phyloP scores from a whole-genome alignment of 2,329 filamentous ascomycete genomes.

The Aschersonia sp. region DNA sequence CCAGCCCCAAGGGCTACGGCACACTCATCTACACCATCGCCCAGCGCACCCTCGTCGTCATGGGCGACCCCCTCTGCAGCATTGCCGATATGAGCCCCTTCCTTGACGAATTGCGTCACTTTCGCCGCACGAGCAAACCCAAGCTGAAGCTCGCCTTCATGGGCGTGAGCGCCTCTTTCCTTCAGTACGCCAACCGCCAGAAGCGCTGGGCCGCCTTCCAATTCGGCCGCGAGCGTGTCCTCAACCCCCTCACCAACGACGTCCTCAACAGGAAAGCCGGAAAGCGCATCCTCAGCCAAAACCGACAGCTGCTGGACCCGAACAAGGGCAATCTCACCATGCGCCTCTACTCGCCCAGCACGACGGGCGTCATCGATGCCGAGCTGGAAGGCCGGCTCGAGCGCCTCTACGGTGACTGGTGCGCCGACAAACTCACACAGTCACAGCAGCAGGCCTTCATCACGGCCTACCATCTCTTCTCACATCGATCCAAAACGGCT shows the following conservation, averaged over 20 bases:
- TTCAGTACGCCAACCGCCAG: slow-evolving; percentile 2
- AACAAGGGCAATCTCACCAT: slow-evolving; percentile 6
- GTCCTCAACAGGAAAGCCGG: slow-evolving; percentile 7
- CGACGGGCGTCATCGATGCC: slow-evolving; percentile 3
- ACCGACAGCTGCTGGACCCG: slow-evolving; percentile 8
- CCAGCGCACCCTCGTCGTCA: slow-evolving; percentile 6
- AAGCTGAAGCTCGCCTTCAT: slow-evolving; percentile 8
- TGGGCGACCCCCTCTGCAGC: slow-evolving; percentile 8
- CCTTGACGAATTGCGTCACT: slow-evolving; percentile 7
- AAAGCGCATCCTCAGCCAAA: slow-evolving; percentile 9
- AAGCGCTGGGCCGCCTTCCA: slow-evolving; percentile 7
- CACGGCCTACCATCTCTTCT: slow-evolving; percentile 9
- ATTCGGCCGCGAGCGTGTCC: slow-evolving; percentile 8
- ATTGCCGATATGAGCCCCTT: slow-evolving; percentile 3
- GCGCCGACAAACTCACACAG: slow-evolving; percentile 4
- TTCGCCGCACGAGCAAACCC: slow-evolving; percentile 1
- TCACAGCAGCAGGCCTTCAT: slow-evolving; percentile 8
- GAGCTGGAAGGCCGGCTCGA: slow-evolving; percentile 7
- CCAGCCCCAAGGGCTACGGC: slow-evolving; percentile 6
- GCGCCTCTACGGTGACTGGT: slow-evolving; percentile 8
- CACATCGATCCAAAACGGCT: slow-evolving; percentile 6
- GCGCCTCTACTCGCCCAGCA: background rate
- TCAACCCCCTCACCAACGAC: slow-evolving; percentile 8
- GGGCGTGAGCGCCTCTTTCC: slow-evolving; percentile 7
- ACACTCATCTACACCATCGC: slow-evolving; percentile 8